These are phyloP conservation scores for Mrakia gelida DNA, from an alignment of 768 basidiomycete genomes.

Conservation along the genomic window DNA sequence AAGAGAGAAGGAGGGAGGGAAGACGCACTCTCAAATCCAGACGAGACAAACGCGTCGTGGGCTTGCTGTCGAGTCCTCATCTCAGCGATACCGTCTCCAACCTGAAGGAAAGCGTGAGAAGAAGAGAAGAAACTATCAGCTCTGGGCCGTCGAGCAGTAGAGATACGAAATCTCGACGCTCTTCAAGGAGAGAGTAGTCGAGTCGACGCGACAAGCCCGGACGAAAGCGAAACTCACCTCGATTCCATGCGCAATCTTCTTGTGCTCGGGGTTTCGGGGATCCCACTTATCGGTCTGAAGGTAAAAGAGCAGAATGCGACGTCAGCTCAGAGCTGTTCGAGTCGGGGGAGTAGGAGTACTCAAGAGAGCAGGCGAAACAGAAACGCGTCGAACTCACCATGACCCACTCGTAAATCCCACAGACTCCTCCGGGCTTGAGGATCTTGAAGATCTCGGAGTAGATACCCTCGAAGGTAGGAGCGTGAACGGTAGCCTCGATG, in stretches of 20 bases:
- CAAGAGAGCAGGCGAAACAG: not conserved
- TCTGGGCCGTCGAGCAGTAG: too few species aligned
- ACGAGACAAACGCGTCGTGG: conserved; percentile 68
- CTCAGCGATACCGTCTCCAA: conserved; percentile 96
- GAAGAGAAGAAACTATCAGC: too few species aligned
- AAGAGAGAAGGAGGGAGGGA: not conserved
- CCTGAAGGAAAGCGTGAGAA: too few species aligned
- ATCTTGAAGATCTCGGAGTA: conserved; percentile 90
- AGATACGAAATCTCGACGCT: too few species aligned
- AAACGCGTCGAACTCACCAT: conserved; percentile 52
- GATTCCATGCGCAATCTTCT: conserved; percentile 81
- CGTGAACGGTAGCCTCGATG: conserved; percentile 96
- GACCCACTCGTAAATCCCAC: conserved; percentile 95
- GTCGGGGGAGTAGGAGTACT: not conserved
- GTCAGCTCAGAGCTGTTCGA: not conserved
- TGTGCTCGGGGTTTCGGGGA: conserved; percentile 71
- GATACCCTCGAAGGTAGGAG: conserved; percentile 93
- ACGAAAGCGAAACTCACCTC: conserved; percentile 10
- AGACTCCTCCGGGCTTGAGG: conserved; percentile 90
- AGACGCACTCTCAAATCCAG: conserved; percentile 72
- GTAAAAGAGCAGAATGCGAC: too few species aligned
- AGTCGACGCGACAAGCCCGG: too few species aligned
- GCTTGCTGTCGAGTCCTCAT: conserved; percentile 75
- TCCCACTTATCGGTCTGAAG: conserved; percentile 71
- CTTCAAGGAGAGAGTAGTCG: too few species aligned